Evolutionary conservation across 2,329 filamentous ascomycete species (phyloP), one percentile per base, ranked within the genome.

Genomic region (Coniochaeta hoffmannii): DNA sequence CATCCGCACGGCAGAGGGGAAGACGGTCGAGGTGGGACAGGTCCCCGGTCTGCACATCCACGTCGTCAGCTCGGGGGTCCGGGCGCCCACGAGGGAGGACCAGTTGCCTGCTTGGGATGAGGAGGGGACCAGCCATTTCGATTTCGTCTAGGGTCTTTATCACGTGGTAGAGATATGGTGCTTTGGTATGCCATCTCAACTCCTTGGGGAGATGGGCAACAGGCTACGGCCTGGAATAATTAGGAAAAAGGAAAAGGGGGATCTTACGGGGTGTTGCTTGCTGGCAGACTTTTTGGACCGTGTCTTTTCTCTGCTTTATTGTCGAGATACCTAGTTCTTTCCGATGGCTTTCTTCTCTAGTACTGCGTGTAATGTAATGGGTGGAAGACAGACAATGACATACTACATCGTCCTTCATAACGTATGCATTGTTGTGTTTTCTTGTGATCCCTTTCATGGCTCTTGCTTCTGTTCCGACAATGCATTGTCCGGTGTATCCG

Each of bases 101-200:
- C 66, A 69, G 55, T 64, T 76, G 53, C 70, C 71, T 2, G 63
- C 53, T n/a, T 76, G 73, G 73, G 72, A 38, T 7, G 19, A 38
- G 22, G n/a, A 4, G 3, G 22, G 17, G 15, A 38, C 9, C 5
- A 50, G 49, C 22, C 50, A 53, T 19, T 53, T 53, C n/a, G 50
- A 53, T 5, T 17, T 53, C 7, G 19, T 38, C 19, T 53, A 38
- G 24, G 2, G 4, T 22, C 38, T 6, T n/a, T n/a, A n/a, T n/a
- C n/a, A n/a, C n/a, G n/a, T n/a, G n/a, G n/a, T n/a, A n/a, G n/a
- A n/a, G n/a, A n/a, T n/a, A n/a, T n/a, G n/a, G n/a, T n/a, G n/a
- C n/a, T n/a, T n/a, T n/a, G n/a, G n/a, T n/a, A n/a, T n/a, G n/a
- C n/a, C n/a, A n/a, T n/a, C n/a, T n/a, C n/a, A n/a, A n/a, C n/a